phyloP scores from a whole-genome alignment of 139 green algal genomes.

The Mychonastes homosphaera region DNA sequence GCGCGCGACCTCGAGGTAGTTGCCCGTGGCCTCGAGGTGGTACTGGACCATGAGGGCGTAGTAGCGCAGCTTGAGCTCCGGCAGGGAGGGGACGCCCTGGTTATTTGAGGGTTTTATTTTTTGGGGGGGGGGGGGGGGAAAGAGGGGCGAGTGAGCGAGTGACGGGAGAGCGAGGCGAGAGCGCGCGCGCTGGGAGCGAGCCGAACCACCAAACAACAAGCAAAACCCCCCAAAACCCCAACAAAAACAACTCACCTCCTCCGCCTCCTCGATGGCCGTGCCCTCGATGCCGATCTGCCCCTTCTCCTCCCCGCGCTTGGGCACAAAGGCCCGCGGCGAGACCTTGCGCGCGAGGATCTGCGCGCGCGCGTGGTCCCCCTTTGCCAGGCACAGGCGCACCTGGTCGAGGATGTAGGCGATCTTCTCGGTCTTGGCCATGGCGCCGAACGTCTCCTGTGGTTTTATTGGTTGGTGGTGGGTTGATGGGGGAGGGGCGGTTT shows the following conservation, averaged over 20 bases:
- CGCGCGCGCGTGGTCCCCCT: constrained; percentile 79
- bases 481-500: too few species aligned
- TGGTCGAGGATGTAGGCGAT: constrained; percentile 98
- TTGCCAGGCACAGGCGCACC: constrained; percentile 84
- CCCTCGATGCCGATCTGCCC: constrained; percentile 86
- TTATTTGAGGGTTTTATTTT: constrained; percentile 2
- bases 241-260: constrained; percentile 33
- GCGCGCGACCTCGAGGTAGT: constrained; percentile 91
- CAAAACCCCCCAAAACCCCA: not conserved
- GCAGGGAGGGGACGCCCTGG: constrained; percentile 70
- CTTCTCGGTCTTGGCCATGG: constrained; percentile 97
- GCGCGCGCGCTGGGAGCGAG: not conserved
- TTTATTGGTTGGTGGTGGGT: too few species aligned
- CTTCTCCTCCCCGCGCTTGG: constrained; percentile 50
- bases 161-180: not conserved
- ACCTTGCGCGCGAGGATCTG: constrained; percentile 93
- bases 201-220: not conserved
- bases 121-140: not conserved
- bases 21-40: constrained; percentile 58
- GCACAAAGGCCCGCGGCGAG: constrained; percentile 69
- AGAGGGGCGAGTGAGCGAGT: not conserved
- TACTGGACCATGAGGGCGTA: constrained; percentile 88
- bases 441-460: constrained; percentile 92
- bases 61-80: constrained; percentile 89
- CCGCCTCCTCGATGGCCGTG: constrained; percentile 77